Evolutionary conservation across 306 rosid species (phyloP), one percentile per base, ranked within the genome.

Genomic region (Inga oerstediana): DNA sequence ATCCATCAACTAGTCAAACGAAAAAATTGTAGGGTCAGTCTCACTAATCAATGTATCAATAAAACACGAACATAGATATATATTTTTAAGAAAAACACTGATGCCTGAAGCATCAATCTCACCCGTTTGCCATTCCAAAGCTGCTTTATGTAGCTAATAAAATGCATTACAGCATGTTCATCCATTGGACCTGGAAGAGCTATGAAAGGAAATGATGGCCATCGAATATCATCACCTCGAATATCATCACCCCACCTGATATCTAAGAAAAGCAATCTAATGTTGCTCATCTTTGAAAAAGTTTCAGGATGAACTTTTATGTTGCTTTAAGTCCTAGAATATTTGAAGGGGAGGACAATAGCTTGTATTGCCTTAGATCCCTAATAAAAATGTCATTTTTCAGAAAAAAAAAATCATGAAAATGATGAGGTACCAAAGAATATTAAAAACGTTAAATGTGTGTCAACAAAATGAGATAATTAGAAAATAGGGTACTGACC

Each of bases 271-370:
- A 64, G 70, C 6, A 64, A 64, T 64, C 41, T 64, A 14, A 64
- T 32, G 1, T 5, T 64, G 30, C 41, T 27, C 70, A 64, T 30
- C 9, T 64, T 64, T 30, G 3, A 64, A 27, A 64, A 30, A 10
- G 20, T 41, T 27, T 64, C 7, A 2, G 39, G 41, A 24, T 61
- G 35, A 22, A 61, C 67, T 22, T 61, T 0, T 61, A 27, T 27
- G 1, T 1, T 27, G 0, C 3, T 2, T 27, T 0, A 1, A 1
- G 1, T 8, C 1, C 34, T 0, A 0, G 22, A 0, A 48, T 56
- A 0, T 56, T 0, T 24, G 27, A 0, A 0, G 27, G 27, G 10
- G 4, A 64, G 0, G 30, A 5, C 39, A 64, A 64, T 14, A 30
- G 41, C 70, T 64, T 30, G 20, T 13, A 64, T 64, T 64, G 41